Percentiles rank a stretch among this genome's conserved stretches.
Evolutionary conservation across 2,329 filamentous ascomycete species (phyloP).

Genomic region (Whalleya microplaca): DNA sequence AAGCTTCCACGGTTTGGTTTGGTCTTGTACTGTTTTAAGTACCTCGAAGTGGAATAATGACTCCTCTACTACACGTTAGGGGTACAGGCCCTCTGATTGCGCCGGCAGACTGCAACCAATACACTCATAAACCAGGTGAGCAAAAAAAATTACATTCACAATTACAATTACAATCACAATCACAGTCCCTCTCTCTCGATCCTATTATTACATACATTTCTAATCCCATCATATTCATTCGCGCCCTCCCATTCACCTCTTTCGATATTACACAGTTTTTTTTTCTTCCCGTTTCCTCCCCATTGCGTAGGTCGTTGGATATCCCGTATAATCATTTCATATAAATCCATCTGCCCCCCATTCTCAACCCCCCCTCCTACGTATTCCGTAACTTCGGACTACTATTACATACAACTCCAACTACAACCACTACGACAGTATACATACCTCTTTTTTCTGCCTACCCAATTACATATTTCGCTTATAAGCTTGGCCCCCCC

Average conservation of each 20-base stretch:
- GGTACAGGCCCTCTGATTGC: constrained; percentile 20
- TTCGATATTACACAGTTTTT: constrained; percentile 14
- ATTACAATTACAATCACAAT: too few species aligned
- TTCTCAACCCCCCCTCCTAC: neutral
- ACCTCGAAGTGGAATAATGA: constrained; percentile 13
- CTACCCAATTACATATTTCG: constrained; percentile 6
- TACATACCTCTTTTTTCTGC: neutral
- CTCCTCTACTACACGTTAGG: constrained; percentile 26
- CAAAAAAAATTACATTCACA: neutral
- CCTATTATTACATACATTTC: neutral
- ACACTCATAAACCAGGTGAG: neutral
- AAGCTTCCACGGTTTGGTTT: neutral
- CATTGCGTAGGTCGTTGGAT: too few species aligned
- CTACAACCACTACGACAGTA: too few species aligned
- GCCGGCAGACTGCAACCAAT: constrained; percentile 9
- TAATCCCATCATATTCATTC: neutral
- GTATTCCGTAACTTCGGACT: too few species aligned
- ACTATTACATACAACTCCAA: too few species aligned
- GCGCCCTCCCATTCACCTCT: constrained; percentile 7
- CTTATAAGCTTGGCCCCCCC: neutral
- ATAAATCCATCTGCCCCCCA: too few species aligned
- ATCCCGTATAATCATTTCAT: too few species aligned
- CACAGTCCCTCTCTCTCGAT: neutral
- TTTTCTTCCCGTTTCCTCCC: neutral
- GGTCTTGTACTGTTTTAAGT: too few species aligned